Conservation (phyloP, 2,329 filamentous ascomycete genomes). For the Cordyceps pruinosa region DNA sequence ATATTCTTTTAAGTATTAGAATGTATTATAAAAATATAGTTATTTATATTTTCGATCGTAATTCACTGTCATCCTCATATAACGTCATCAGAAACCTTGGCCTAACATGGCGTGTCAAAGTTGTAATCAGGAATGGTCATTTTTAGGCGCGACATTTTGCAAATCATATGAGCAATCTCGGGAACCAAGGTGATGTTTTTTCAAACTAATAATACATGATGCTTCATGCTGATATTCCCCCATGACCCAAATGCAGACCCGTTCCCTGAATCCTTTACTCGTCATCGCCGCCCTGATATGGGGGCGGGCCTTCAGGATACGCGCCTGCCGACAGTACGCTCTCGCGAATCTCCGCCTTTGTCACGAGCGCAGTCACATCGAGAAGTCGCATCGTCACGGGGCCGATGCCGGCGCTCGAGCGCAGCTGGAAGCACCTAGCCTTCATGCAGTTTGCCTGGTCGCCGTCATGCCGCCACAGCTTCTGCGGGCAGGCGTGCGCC, state of each 20-base stretch:
- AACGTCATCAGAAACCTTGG: too few species aligned
- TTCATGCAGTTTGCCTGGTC: background rate
- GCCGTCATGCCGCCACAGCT: constrained; percentile 11
- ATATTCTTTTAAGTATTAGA: too few species aligned
- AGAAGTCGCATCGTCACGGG: constrained; percentile 3
- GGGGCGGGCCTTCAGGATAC: background rate
- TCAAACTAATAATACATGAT: background rate
- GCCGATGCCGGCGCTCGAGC: background rate
- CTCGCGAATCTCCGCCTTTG: constrained; percentile 4
- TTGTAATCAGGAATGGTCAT: background rate
- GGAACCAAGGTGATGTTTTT: too few species aligned
- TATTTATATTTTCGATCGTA: too few species aligned
- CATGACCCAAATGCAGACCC: too few species aligned
- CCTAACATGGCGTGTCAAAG: background rate
- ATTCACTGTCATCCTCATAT: too few species aligned
- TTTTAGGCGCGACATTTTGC: background rate
- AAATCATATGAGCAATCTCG: background rate
- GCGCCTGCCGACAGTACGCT: constrained; percentile 1
- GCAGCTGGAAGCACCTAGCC: background rate
- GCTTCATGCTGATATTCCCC: background rate
- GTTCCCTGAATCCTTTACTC: background rate
- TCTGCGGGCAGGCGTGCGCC: constrained; percentile 2
- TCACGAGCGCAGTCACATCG: constrained; percentile 3
- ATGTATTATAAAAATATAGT: too few species aligned
- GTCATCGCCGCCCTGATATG: background rate